Conservation (phyloP, 306 rosid genomes). For the Vigna radiata region DNA sequence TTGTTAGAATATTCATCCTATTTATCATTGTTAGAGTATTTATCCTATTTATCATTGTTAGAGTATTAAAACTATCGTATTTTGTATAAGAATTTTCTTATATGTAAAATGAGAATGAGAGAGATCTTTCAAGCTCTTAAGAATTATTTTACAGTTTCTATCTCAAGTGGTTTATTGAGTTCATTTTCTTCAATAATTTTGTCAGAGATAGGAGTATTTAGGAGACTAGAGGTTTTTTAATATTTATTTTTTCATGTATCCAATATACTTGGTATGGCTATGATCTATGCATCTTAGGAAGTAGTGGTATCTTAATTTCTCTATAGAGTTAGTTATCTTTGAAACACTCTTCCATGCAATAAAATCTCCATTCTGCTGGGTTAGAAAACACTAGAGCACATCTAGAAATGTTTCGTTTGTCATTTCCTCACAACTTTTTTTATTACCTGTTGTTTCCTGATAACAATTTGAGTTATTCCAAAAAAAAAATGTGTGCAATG, state of each 20-base stretch:
- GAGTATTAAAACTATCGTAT: too few relatives aligned
- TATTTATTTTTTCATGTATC: background rate
- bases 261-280: background rate
- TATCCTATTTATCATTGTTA: too few relatives aligned
- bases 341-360: background rate
- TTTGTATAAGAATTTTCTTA: too few relatives aligned
- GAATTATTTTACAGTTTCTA: too few relatives aligned
- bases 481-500: background rate
- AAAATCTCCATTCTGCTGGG: background rate
- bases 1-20: too few relatives aligned
- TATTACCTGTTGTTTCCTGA: background rate
- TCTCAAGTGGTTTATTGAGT: conserved; percentile 2
- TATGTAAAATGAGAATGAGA: too few relatives aligned
- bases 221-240: background rate
- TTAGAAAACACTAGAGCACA: background rate
- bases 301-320: background rate
- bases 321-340: background rate
- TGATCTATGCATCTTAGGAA: conserved; percentile 2
- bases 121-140: too few relatives aligned
- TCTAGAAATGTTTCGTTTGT: background rate
- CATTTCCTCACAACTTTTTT: background rate
- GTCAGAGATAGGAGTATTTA: background rate
- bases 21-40: too few relatives aligned
- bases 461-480: background rate
- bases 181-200: background rate